Evolutionary conservation across 73 alveolate genomes (phyloP), one percentile per base, ranked within the genome.

Genomic region (Paramecium primaurelia): DNA sequence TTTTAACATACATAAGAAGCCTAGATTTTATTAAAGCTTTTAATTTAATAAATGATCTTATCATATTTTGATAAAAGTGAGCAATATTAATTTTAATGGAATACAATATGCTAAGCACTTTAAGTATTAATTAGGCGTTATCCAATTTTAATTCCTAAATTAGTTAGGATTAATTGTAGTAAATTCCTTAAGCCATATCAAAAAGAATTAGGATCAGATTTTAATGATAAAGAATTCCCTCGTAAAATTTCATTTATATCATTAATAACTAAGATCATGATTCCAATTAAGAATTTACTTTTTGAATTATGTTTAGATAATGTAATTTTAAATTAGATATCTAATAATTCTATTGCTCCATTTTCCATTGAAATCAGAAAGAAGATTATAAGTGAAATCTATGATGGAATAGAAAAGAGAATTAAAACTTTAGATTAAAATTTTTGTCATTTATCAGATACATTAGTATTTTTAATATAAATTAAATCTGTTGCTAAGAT

Each of bases 241-340:
- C 28, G 38, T 16, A 73, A 73, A 73, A 73, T 73, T 0, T 73
- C 87, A 12, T 73, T 73, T 73, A 11, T 73, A 37, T n/a, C 87
- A 14, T 38, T 73, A 22, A 37, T 73, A 36, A 40, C 59, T 16
- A 32, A 38, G 7, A 12, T 40, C 1, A 73, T 73, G 87, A 73
- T 12, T 16, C 60, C 60, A 37, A 9, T 34, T 8, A 34, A 73
- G 20, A 73, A 73, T 5, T 38, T 73, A 4, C 59, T 73, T 9
- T 73, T 73, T 73, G 87, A 73, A 73, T 73, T 73, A 38, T 73
- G 87, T 20, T 38, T 73, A 36, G 87, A 73, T 36, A 73, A 73
- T 73, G 11, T 37, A 5, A 9, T 73, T 12, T 37, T 73, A 20
- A 36, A 73, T 73, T 6, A 37, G 28, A 37, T 18, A 14, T 12